Conservation (phyloP, 306 rosid species). For the Trifolium pratense region DNA sequence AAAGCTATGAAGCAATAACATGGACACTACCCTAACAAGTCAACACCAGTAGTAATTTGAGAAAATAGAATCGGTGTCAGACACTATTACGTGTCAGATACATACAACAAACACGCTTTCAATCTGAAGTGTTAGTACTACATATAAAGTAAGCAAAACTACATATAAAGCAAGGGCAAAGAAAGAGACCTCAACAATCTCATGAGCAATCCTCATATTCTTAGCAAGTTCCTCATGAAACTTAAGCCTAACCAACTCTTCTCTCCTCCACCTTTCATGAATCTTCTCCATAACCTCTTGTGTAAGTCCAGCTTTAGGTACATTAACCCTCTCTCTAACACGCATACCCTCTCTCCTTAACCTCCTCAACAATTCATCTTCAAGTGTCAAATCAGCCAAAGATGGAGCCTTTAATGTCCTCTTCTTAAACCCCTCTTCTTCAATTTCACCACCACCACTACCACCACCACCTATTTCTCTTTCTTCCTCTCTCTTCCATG, state of each 20-base stretch:
- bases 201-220: slow-evolving; percentile 91
- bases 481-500: slow-evolving; percentile 54
- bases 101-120: too few relatives aligned
- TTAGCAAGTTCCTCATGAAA: slow-evolving; percentile 90
- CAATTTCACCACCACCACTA: slow-evolving; percentile 41
- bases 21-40: too few relatives aligned
- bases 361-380: slow-evolving; percentile 87
- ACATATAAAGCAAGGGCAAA: background rate
- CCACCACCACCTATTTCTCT: slow-evolving; percentile 34
- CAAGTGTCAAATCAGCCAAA: slow-evolving; percentile 88
- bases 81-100: too few relatives aligned
- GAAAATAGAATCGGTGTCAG: too few relatives aligned
- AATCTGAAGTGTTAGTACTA: too few relatives aligned
- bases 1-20: too few relatives aligned
- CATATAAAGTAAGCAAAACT: too few relatives aligned
- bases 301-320: slow-evolving; percentile 91
- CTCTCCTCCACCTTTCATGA: slow-evolving; percentile 85
- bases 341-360: slow-evolving; percentile 86
- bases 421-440: slow-evolving; percentile 65
- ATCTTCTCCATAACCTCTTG: slow-evolving; percentile 86
- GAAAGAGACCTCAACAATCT: slow-evolving; percentile 75
- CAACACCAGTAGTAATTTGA: too few relatives aligned
- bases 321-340: slow-evolving; percentile 70
- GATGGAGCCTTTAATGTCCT: slow-evolving; percentile 41
- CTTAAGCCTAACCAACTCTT: slow-evolving; percentile 93